Base-by-base conservation (phyloP, 768 basidiomycete species). In the Kwoniella newhampshirensis region DNA sequence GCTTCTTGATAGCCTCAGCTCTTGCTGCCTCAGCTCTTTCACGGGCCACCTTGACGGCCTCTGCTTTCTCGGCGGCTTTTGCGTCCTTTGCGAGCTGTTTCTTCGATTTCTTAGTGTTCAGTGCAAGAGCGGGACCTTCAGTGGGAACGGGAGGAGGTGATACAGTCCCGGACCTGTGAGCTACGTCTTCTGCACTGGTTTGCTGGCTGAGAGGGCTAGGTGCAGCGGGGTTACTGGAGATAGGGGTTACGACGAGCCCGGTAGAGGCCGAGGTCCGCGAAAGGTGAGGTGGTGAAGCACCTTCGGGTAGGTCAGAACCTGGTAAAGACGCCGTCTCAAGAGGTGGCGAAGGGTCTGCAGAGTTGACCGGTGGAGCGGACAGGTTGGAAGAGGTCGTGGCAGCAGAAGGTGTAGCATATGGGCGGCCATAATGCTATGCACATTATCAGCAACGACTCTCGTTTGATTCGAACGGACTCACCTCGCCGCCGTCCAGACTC, bases 401-500 rank as follows among this genome's bases (percentile, higher is more conserved):
- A 4, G 67, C 64, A 4, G 71, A 70, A 21, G 66, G 42, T 0
- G 60, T 67, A 8, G 44, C 60, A 37, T 73, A 73, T 7, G 68
- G 68, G 41, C 59, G 47, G 25, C 52, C 42, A 35, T 49, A 63
- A 30, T 69, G 59, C 60, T 72, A 40, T 26, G 32, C 13, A 15
- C 17, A 15, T 57, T 56, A 27, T 47, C 43, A 56, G 48, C 57
- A 21, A 27, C 15, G 18, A 39, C 43, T 30, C 20, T 39, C 57
- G 37, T 2, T 23, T 40, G 42, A 35, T 15, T 40, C 25, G 23
- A 5, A 30, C 44, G 26, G 7, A 47, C 69, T 66, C 47, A 74
- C 72, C 57, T 74, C 72, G 25, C 70, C 71, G 1, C 71, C 69
- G 51, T 73, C 71, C 27, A 70, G 32, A 47, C 64, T 67, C 68